Evolutionary conservation across 2,329 filamentous ascomycete genomes (phyloP), one percentile per base, ranked within the genome.

Genomic region (Trichoderma semiorbis): DNA sequence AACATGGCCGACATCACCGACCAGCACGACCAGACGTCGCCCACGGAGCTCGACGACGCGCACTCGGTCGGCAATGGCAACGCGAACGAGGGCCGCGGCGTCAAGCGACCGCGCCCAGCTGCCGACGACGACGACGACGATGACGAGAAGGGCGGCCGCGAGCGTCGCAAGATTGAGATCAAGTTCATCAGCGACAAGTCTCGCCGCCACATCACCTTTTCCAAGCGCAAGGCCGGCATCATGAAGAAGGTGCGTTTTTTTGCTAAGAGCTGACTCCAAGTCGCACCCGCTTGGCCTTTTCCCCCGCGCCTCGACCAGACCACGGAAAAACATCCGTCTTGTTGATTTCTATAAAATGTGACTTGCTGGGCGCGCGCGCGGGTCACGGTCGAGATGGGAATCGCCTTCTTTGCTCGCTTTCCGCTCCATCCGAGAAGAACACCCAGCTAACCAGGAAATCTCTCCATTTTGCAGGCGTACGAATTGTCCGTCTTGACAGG

Each of bases 171-270:
- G 92, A 99, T 99, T 79, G 96, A 99, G 85, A 99, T 99, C 86
- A 99, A 99, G 89, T 99, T 99, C 86, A 99, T 99, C 84, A 95
- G 95, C 84, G 96, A 99, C 85, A 99, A 99, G 88, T 98, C 95
- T 85, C 94, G 96, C 85, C 93, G 96, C 75, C 96, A 99, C 87
- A 99, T 98, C 82, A 98, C 96, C 79, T 98, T 99, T 84, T 98
- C 95, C 78, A 99, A 99, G 91, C 94, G 96, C 83, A 99, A 99
- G 88, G 96, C 96, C 71, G 96, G 96, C 78, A 98, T 99, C 84
- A 98, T 99, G 96, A 98, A 99, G 89, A 98, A 98, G 94, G 96
- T 98, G 82, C 77, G 91, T 87, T 47, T 58, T 65, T 71, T 36
- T 36, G 34, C 34, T 36, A 3, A 3, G 34, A 36, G 34, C 34